Conservation (phyloP, 2,329 filamentous ascomycete species). For the Paraphaeosphaeria minitans region DNA sequence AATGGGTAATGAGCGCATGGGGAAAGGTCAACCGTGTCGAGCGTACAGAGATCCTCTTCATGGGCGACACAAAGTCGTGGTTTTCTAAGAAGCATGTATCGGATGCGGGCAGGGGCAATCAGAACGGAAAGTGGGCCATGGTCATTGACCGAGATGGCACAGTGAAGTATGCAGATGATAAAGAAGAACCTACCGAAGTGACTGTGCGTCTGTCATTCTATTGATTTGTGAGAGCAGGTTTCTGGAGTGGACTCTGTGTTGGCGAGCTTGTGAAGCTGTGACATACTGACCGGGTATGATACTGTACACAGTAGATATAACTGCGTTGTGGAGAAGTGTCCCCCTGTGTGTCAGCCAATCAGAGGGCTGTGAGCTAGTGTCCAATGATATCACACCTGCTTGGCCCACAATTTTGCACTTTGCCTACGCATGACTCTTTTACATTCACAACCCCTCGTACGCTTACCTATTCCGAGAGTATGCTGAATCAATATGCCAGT, state of each 20-base stretch:
- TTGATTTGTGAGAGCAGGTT: neutral
- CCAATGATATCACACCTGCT: neutral
- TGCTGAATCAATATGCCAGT: constrained; percentile 3
- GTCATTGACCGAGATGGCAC: constrained; percentile 74
- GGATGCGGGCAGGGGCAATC: constrained; percentile 68
- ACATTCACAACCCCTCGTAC: neutral
- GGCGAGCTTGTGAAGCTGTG: neutral
- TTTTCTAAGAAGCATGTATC: constrained; percentile 83
- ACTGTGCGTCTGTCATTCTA: neutral
- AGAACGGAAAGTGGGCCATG: constrained; percentile 79
- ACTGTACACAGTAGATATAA: too few species aligned
- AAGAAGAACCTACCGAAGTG: constrained; percentile 44
- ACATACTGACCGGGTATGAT: too few species aligned
- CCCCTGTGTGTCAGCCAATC: constrained; percentile 37
- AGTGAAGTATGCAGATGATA: constrained; percentile 78
- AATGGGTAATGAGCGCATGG: constrained; percentile 87
- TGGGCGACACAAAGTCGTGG: constrained; percentile 71
- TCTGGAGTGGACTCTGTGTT: neutral
- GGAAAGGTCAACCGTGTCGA: constrained; percentile 83
- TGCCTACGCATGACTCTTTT: constrained; percentile 5
- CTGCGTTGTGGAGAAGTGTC: too few species aligned
- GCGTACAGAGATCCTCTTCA: constrained; percentile 76
- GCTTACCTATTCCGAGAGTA: neutral
- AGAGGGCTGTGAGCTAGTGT: neutral
- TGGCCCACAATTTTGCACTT: constrained; percentile 9